These are phyloP conservation scores for Talaromyces sp. DNA, from an alignment of 2,329 filamentous ascomycete species.

Conservation along the genomic window DNA sequence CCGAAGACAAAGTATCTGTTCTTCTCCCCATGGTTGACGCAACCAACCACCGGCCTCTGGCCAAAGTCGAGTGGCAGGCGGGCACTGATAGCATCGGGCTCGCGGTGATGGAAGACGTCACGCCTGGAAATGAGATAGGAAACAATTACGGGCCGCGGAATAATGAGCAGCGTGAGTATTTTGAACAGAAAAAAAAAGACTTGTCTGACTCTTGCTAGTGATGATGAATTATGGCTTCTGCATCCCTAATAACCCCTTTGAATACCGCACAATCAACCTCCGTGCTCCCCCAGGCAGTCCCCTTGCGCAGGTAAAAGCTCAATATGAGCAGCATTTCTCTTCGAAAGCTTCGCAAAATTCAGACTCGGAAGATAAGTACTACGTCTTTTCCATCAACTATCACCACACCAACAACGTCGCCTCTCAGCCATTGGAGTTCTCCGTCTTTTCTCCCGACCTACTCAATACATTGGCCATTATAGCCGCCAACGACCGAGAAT, in stretches of 20 bases:
- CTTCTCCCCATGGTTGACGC: slow-evolving; percentile 68
- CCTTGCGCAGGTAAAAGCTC: slow-evolving; percentile 29
- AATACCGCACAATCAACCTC: slow-evolving; percentile 39
- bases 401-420: slow-evolving; percentile 27
- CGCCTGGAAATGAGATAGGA: slow-evolving; percentile 51
- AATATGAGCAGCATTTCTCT: slow-evolving; percentile 28
- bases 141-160: slow-evolving; percentile 75
- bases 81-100: slow-evolving; percentile 34
- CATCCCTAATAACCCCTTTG: slow-evolving; percentile 37
- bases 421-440: slow-evolving; percentile 31
- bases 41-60: slow-evolving; percentile 63
- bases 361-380: slow-evolving; percentile 32
- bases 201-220: slow-evolving; percentile 21
- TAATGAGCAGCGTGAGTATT: slow-evolving; percentile 56
- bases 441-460: slow-evolving; percentile 39
- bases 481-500: slow-evolving; percentile 37
- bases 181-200: neutral
- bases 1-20: slow-evolving; percentile 59
- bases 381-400: slow-evolving; percentile 42
- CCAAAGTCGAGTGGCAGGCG: slow-evolving; percentile 56
- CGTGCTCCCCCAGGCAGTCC: slow-evolving; percentile 35
- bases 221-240: slow-evolving; percentile 45
- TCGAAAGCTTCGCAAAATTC: slow-evolving; percentile 17
- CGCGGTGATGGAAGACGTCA: slow-evolving; percentile 42
- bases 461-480: slow-evolving; percentile 39